Evolutionary conservation across 2,329 filamentous ascomycete species (phyloP), one percentile per base, ranked within the genome.

Genomic region (Colletotrichum sp.): DNA sequence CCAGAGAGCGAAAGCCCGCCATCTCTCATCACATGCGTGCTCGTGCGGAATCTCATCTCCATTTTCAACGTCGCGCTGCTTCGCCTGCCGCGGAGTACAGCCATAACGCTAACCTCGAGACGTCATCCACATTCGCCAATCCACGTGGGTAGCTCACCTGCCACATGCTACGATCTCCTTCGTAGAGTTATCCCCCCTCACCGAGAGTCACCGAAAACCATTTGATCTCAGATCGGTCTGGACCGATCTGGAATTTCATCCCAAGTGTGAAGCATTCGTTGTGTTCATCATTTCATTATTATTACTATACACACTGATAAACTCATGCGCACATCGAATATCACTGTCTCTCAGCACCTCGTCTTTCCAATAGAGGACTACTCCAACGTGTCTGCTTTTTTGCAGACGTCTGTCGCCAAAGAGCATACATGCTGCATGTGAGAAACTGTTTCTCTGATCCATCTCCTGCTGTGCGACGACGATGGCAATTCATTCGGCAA

Each of bases 221-320:
- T 52, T 52, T 52, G 43, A 52, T 52, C 43, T 52, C 12, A 52
- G n/a, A 52, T 52, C 43, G 58, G 18, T 34, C 28, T n/a, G n/a
- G n/a, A n/a, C n/a, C n/a, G n/a, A n/a, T n/a, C n/a, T n/a, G n/a
- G n/a, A n/a, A n/a, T n/a, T n/a, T n/a, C n/a, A n/a, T n/a, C n/a
- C n/a, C 3, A 2, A 32, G 32, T 61, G 21, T 67, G n/a, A 48
- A 48, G 24, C 28, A 57, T 57, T 60, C 30, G 28, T 52, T 72
- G 48, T 65, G 38, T 75, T 76, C 74, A 63, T 74, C 67, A 71
- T 66, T 43, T 76, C 74, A 76, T 76, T 76, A 76, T 26, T 75
- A 76, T 76, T 76, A 76, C 66, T 75, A 76, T 76, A 76, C 69
- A 76, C 28, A 61, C 72, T 63, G 38, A 55, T 67, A 72, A 71